A percentile compares a stretch with the other conserved stretches of the same genome.
These are phyloP conservation scores for Cercophora samala DNA, from an alignment of 495 filamentous ascomycete genomes.

Conservation along the genomic window DNA sequence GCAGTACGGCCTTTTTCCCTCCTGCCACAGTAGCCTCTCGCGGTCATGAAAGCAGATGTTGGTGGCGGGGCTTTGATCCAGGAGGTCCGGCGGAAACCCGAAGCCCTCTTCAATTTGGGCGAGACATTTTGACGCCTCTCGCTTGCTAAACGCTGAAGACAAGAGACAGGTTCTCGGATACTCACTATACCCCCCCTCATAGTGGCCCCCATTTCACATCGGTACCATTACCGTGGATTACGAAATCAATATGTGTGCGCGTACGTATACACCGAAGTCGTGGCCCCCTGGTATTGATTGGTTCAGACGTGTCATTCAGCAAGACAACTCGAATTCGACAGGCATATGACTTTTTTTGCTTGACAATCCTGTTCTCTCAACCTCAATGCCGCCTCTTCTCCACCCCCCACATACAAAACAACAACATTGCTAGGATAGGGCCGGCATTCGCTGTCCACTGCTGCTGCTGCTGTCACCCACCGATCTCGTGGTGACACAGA, in stretches of 20 bases:
- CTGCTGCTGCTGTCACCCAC: conserved; percentile 20
- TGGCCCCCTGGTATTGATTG: neutral
- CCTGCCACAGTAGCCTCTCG: neutral
- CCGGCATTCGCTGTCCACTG: neutral
- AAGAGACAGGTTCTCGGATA: neutral
- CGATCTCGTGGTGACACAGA: conserved; percentile 21
- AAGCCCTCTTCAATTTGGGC: neutral
- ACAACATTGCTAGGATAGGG: neutral
- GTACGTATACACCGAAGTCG: neutral
- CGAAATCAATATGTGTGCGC: neutral
- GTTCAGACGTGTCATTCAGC: neutral
- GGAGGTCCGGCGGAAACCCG: neutral
- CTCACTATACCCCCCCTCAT: neutral
- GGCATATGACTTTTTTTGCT: neutral
- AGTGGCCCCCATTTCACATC: neutral
- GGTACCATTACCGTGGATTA: neutral
- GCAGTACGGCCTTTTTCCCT: neutral
- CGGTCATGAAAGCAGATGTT: neutral
- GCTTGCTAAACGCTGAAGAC: neutral
- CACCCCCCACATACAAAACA: neutral
- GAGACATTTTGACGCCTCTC: conserved; percentile 6
- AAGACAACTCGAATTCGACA: conserved; percentile 7
- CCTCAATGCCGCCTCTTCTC: neutral
- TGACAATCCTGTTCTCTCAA: neutral
- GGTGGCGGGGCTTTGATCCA: neutral